These are phyloP conservation scores for Fusarium sterilihyphosum DNA, from an alignment of 2,329 filamentous ascomycete species.

Conservation along the genomic window DNA sequence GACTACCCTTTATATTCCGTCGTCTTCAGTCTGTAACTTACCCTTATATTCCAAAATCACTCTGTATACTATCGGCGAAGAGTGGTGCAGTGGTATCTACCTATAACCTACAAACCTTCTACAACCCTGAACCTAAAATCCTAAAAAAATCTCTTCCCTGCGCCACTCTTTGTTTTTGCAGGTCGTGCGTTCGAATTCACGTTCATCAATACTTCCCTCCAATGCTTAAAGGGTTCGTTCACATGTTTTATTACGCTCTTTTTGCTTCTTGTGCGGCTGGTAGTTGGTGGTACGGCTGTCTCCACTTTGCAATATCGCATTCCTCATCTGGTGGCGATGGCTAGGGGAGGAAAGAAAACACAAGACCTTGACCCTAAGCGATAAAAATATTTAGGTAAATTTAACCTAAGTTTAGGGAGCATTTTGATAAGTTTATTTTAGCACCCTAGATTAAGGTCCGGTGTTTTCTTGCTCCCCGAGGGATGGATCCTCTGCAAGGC, in stretches of 20 bases:
- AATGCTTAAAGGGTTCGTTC: accelerated
- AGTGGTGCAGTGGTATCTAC: slow-evolving; percentile 5
- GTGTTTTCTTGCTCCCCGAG: no score
- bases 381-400: no score
- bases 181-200: background rate
- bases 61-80: background rate
- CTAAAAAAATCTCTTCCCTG: slow-evolving; percentile 1
- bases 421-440: no score
- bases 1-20: background rate
- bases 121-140: background rate
- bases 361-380: no score
- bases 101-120: slow-evolving; percentile 6
- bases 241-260: background rate
- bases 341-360: no score
- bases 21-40: background rate
- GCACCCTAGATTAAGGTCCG: no score
- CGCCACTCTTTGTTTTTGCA: slow-evolving; percentile 3
- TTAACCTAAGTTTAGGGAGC: no score
- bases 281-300: background rate
- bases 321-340: background rate
- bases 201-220: background rate
- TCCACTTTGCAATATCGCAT: background rate
- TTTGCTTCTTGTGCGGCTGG: background rate
- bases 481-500: accelerated
- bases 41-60: background rate